Conservation (phyloP, 2,329 filamentous ascomycete genomes). For the Talaromyces sp. region DNA sequence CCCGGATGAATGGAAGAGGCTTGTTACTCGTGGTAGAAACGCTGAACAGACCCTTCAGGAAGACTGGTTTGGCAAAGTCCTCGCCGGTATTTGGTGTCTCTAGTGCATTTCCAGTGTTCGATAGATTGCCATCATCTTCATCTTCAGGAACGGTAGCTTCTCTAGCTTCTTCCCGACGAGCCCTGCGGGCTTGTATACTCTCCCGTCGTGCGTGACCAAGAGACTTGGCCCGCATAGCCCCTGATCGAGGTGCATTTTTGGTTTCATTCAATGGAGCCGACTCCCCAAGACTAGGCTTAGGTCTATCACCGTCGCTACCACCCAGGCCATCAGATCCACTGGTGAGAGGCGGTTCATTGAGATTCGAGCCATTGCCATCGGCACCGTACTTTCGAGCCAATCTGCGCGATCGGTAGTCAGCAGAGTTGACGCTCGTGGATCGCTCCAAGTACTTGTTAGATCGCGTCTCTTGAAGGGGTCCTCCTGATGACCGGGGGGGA, state of each 20-base stretch:
- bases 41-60: constrained; percentile 92
- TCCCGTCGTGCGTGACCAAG: constrained; percentile 84
- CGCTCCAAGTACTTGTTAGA: constrained; percentile 70
- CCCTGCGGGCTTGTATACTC: constrained; percentile 83
- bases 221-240: constrained; percentile 75
- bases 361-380: constrained; percentile 50
- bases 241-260: constrained; percentile 56
- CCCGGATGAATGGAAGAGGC: constrained; percentile 76
- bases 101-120: constrained; percentile 50
- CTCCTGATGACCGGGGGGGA: constrained; percentile 62
- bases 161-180: constrained; percentile 66
- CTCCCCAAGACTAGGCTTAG: constrained; percentile 46
- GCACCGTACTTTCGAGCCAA: constrained; percentile 53
- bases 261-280: constrained; percentile 48
- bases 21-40: constrained; percentile 95
- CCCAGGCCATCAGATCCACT: constrained; percentile 76
- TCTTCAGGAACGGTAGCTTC: constrained; percentile 85
- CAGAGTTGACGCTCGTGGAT: constrained; percentile 88
- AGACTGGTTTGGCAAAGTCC: constrained; percentile 81
- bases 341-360: constrained; percentile 66
- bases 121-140: constrained; percentile 78
- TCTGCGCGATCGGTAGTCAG: constrained; percentile 67
- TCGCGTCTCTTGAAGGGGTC: constrained; percentile 46
- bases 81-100: constrained; percentile 58
- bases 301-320: constrained; percentile 40